Conservation (phyloP, 352 stramenopile species). For the Globisporangium cylindrosporum region DNA sequence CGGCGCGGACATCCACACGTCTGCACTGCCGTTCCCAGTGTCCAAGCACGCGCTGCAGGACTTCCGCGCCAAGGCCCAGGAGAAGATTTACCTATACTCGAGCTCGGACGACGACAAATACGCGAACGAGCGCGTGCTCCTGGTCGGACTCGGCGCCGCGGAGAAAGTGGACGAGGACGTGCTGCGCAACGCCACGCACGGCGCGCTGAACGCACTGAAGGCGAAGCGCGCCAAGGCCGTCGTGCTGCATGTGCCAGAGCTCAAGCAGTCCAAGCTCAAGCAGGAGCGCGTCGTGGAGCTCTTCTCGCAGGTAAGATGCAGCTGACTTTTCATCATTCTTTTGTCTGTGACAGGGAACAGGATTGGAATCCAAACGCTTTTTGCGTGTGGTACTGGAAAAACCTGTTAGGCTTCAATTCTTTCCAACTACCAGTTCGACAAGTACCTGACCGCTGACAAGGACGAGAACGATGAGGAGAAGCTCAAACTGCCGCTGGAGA, state of each 20-base stretch:
- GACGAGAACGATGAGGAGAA: constrained; percentile 62
- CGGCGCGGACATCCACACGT: constrained; percentile 24
- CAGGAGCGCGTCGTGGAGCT: constrained; percentile 57
- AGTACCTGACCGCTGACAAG: constrained; percentile 64
- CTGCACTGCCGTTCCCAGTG: constrained; percentile 59
- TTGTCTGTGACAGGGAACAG: background rate
- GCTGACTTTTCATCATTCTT: background rate
- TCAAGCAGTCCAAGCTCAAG: constrained; percentile 28
- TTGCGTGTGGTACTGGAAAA: background rate
- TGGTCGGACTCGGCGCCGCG: constrained; percentile 69
- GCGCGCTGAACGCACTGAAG: constrained; percentile 46
- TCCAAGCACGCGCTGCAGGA: constrained; percentile 58
- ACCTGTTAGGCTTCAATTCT: constrained; percentile 57
- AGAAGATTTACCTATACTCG: constrained; percentile 75
- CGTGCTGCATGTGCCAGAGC: constrained; percentile 51
- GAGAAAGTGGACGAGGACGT: constrained; percentile 61
- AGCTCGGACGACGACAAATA: constrained; percentile 32
- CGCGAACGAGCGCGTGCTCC: constrained; percentile 53
- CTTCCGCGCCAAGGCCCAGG: constrained; percentile 62
- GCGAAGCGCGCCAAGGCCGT: constrained; percentile 52
- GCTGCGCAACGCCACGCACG: constrained; percentile 68
- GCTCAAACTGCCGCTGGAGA: constrained; percentile 59
- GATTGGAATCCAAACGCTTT: background rate
- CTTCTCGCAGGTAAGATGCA: constrained; percentile 37
- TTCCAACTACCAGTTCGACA: constrained; percentile 87